Percentiles rank a stretch among this genome's conserved stretches.
phyloP scores from a whole-genome alignment of 495 filamentous ascomycete genomes.

The Aspergillus asperescens region DNA sequence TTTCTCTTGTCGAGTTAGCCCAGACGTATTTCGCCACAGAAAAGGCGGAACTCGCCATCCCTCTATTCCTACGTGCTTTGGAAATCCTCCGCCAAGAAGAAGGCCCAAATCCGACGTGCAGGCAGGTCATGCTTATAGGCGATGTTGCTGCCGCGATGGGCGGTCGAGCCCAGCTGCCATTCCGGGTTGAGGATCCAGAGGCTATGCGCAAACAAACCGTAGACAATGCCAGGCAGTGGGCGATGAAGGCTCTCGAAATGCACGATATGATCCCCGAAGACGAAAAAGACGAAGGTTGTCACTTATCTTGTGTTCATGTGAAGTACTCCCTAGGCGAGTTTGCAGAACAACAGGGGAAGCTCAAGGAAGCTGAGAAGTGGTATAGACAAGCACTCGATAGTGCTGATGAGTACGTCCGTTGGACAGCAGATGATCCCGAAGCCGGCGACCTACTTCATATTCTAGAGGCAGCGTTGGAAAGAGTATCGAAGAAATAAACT shows the following conservation, averaged over 20 bases:
- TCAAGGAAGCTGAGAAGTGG: conserved; percentile 50
- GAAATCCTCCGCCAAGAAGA: conserved; percentile 44
- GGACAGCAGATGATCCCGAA: no score
- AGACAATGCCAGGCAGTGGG: conserved; percentile 64
- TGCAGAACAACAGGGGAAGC: conserved; percentile 61
- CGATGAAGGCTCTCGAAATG: conserved; percentile 62
- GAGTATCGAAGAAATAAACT: conserved; percentile 32
- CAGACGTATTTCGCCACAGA: conserved; percentile 63
- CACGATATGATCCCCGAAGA: conserved; percentile 50
- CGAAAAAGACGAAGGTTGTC: conserved; percentile 72
- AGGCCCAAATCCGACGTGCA: conserved; percentile 51
- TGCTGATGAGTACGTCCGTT: not conserved
- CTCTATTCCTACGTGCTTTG: conserved; percentile 83
- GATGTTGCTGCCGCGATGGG: conserved; percentile 33
- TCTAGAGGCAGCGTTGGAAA: conserved; percentile 37
- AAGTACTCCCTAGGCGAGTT: conserved; percentile 82
- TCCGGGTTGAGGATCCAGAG: conserved; percentile 42
- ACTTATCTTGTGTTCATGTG: conserved; percentile 77
- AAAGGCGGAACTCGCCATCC: conserved; percentile 71
- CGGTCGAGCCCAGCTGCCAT: conserved; percentile 24
- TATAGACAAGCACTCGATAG: conserved; percentile 54
- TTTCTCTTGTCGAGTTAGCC: conserved; percentile 63
- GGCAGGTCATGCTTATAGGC: conserved; percentile 60
- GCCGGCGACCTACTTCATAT: conserved; percentile 40
- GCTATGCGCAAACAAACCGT: conserved; percentile 49